Percentiles rank a stretch among this genome's conserved stretches.
phyloP scores from a whole-genome alignment of 805 yeast species.

The Candida corydali region DNA sequence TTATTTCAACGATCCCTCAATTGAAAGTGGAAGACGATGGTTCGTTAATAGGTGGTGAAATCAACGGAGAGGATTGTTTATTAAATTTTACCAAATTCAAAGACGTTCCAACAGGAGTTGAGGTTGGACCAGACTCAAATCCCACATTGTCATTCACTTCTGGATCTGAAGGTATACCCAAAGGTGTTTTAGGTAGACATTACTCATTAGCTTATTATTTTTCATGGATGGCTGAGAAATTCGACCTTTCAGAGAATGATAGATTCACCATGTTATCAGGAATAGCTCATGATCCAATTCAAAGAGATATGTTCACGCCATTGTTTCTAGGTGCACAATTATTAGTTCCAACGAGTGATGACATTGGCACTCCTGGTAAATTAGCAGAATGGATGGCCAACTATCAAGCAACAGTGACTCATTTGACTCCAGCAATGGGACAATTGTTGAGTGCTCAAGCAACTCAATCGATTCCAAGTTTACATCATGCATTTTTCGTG shows the following conservation, averaged over 20 bases:
- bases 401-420: conserved; percentile 92
- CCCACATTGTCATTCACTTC: conserved; percentile 96
- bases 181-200: conserved; percentile 98
- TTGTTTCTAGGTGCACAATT: conserved; percentile 91
- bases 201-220: conserved; percentile 95
- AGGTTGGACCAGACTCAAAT: conserved; percentile 96
- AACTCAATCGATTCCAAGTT: conserved; percentile 70
- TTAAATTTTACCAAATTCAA: conserved; percentile 41
- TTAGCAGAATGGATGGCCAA: conserved; percentile 96
- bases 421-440: conserved; percentile 99
- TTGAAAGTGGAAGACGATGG: conserved; percentile 79
- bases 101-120: conserved; percentile 71
- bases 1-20: conserved; percentile 70
- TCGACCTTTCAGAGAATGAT: conserved; percentile 73
- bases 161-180: conserved; percentile 97
- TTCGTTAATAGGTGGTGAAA: conserved; percentile 54
- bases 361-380: conserved; percentile 97
- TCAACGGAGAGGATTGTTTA: conserved; percentile 46
- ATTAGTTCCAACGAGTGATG: conserved; percentile 92
- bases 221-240: conserved; percentile 96
- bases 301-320: conserved; percentile 98
- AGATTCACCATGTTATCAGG: conserved; percentile 97
- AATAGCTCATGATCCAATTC: conserved; percentile 98
- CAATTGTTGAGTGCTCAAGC: conserved; percentile 96
- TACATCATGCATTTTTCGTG: conserved; percentile 96